A percentile compares a stretch with the other conserved stretches of the same genome.
phyloP scores from a whole-genome alignment of 805 yeast genomes.

The Suhomyces sp. region DNA sequence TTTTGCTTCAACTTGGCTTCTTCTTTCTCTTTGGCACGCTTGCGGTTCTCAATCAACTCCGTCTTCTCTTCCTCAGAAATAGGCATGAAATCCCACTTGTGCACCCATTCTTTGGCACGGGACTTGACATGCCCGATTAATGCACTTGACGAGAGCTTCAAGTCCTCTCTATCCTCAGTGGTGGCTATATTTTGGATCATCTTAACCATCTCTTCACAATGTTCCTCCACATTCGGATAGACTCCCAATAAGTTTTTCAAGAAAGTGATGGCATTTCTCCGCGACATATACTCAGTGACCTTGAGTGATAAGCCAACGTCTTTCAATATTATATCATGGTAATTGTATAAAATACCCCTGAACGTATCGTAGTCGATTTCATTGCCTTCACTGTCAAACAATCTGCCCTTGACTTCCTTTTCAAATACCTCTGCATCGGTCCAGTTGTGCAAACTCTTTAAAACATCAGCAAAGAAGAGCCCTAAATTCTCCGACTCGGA shows the following conservation, averaged over 20 bases:
- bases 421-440: slow-evolving; percentile 27
- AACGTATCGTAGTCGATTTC: slow-evolving; percentile 27
- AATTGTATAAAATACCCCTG: slow-evolving; percentile 44
- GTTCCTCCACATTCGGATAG: slow-evolving; percentile 68
- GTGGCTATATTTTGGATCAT: slow-evolving; percentile 47
- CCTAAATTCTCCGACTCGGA: slow-evolving; percentile 82
- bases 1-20: slow-evolving; percentile 13
- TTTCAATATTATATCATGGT: slow-evolving; percentile 51
- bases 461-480: slow-evolving; percentile 58
- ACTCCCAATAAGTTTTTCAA: slow-evolving; percentile 60
- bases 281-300: slow-evolving; percentile 65
- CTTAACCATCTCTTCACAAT: slow-evolving; percentile 51
- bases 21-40: slow-evolving; percentile 13
- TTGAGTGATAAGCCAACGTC: slow-evolving; percentile 43
- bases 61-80: slow-evolving; percentile 43
- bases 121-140: slow-evolving; percentile 63
- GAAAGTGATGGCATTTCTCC: slow-evolving; percentile 76
- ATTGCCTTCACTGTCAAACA: background rate
- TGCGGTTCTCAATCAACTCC: slow-evolving; percentile 20
- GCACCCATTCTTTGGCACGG: slow-evolving; percentile 48
- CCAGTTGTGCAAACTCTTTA: slow-evolving; percentile 49
- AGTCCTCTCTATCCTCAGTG: slow-evolving; percentile 71
- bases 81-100: slow-evolving; percentile 55
- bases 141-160: slow-evolving; percentile 73
- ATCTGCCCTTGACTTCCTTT: slow-evolving; percentile 15